A percentile compares a stretch with the other conserved stretches of the same genome.
These are phyloP conservation scores for Closterium sp. DNA, from an alignment of 139 green algal species.

Conservation along the genomic window DNA sequence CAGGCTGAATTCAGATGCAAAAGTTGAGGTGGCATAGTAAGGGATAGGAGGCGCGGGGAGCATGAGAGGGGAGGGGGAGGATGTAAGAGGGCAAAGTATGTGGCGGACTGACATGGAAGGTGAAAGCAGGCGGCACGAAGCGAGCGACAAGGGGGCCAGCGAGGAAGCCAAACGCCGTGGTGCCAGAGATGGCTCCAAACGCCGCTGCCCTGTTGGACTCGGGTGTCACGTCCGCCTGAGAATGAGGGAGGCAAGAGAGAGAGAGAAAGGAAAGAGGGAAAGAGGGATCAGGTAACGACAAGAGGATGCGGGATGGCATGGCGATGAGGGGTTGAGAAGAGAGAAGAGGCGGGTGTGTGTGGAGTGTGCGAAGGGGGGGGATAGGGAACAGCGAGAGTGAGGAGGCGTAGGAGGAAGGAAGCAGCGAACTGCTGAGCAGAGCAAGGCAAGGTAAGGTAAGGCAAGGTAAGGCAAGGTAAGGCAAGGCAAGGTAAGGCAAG, in stretches of 20 bases:
- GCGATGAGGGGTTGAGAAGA: too few relatives aligned
- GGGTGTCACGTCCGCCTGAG: neutral
- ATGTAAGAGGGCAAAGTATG: too few relatives aligned
- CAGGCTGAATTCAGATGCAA: neutral
- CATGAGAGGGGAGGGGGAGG: neutral
- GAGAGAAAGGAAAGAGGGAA: neutral
- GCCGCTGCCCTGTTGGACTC: neutral
- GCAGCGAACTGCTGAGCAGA: too few relatives aligned
- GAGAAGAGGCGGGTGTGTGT: too few relatives aligned
- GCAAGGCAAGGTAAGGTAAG: too few relatives aligned
- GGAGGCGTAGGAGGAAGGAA: too few relatives aligned
- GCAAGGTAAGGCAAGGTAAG: neutral
- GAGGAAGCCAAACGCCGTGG: neutral
- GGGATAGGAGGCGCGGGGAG: too few relatives aligned
- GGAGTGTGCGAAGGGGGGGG: too few relatives aligned
- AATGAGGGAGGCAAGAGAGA: neutral
- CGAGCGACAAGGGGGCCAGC: neutral
- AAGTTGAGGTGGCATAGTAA: neutral
- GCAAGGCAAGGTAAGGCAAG: too few relatives aligned
- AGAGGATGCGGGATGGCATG: too few relatives aligned
- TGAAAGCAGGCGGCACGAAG: neutral
- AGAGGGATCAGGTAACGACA: too few relatives aligned
- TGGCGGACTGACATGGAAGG: neutral
- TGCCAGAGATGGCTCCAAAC: neutral
- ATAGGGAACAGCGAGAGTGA: too few relatives aligned